These are phyloP conservation scores for Paxillus involutus DNA, from an alignment of 768 basidiomycete species.

Conservation along the genomic window DNA sequence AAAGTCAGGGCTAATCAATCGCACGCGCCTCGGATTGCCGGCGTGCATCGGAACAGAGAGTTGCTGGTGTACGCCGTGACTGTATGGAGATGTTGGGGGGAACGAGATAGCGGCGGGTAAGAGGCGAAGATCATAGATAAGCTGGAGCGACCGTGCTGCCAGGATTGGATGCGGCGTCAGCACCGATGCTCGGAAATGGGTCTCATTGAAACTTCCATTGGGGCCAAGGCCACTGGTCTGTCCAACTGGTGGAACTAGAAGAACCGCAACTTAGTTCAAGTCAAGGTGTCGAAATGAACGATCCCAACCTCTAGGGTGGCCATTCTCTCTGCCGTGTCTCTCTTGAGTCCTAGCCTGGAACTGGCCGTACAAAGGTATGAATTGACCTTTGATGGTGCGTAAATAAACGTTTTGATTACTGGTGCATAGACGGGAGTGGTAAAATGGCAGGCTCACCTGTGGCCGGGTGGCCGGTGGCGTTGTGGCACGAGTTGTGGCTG, in stretches of 20 bases:
- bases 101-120: not conserved
- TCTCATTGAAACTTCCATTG: not conserved
- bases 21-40: not conserved
- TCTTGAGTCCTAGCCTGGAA: not conserved
- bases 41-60: slow-evolving; percentile 1
- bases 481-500: not conserved
- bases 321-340: slow-evolving; percentile 1
- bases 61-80: not conserved
- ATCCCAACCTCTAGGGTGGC: not conserved
- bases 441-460: not conserved
- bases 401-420: no score
- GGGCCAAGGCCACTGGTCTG: not conserved
- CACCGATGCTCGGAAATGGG: not conserved
- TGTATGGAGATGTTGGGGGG: not conserved
- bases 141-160: not conserved
- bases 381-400: not conserved
- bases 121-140: slow-evolving; percentile 7
- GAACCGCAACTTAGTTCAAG: no score
- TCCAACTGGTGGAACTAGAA: not conserved
- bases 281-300: no score
- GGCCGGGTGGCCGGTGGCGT: not conserved
- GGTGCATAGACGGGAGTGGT: not conserved
- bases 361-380: not conserved
- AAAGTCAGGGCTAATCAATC: slow-evolving; percentile 6
- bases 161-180: not conserved